Percentiles rank a stretch among this genome's conserved stretches.
phyloP scores from a whole-genome alignment of 306 rosid species.

The Acmispon strigosus region DNA sequence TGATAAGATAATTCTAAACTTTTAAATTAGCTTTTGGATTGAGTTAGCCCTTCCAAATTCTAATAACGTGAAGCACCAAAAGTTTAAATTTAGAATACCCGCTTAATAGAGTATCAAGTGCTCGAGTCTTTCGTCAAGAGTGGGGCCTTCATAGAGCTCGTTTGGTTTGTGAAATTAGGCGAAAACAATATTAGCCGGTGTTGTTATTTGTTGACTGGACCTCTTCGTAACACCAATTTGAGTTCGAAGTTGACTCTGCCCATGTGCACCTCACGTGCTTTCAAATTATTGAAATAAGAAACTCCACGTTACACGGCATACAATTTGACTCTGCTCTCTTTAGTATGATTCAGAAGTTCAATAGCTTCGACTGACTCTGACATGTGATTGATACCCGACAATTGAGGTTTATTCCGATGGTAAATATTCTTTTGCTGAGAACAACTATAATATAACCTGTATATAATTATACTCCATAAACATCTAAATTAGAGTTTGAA shows the following conservation, averaged over 20 bases:
- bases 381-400: not conserved
- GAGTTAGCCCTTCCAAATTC: too few relatives aligned
- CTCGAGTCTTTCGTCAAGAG: not conserved
- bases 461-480: too few relatives aligned
- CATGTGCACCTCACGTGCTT: not conserved
- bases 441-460: too few relatives aligned
- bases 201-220: slow-evolving; percentile 9
- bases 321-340: not conserved
- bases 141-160: not conserved
- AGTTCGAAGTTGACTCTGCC: not conserved
- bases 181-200: not conserved
- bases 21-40: too few relatives aligned
- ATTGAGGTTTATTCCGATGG: not conserved
- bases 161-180: not conserved
- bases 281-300: not conserved
- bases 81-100: too few relatives aligned
- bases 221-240: not conserved
- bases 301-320: not conserved
- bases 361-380: not conserved
- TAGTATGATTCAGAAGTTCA: not conserved
- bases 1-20: too few relatives aligned
- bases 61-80: too few relatives aligned
- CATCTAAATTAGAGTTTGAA: too few relatives aligned
- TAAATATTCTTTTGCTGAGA: not conserved
- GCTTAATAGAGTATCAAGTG: too few relatives aligned